phyloP scores from a whole-genome alignment of 345 rosid species.

The Acer yangbiense region DNA sequence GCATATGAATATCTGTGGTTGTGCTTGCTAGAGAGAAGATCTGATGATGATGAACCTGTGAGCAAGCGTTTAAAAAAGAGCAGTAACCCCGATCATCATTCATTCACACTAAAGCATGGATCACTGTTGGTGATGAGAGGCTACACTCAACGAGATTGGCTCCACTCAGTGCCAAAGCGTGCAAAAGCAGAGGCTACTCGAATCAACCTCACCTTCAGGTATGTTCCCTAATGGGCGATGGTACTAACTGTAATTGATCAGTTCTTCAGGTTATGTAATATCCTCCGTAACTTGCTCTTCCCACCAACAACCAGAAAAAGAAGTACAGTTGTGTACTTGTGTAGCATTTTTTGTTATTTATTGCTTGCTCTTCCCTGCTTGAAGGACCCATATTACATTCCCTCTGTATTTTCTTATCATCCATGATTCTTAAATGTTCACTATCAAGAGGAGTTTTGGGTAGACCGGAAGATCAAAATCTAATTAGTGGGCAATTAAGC shows the following conservation, averaged over 20 bases:
- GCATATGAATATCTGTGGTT: neutral
- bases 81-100: neutral
- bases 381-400: neutral
- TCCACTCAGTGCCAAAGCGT: constrained; percentile 87
- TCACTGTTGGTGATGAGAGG: constrained; percentile 86
- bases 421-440: neutral
- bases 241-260: neutral
- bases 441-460: neutral
- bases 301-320: neutral
- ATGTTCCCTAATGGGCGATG: neutral
- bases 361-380: too few relatives aligned
- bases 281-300: neutral
- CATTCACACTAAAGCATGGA: constrained; percentile 35
- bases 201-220: constrained; percentile 8
- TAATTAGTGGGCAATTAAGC: neutral
- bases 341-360: too few relatives aligned
- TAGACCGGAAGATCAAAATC: neutral
- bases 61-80: constrained; percentile 54
- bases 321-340: neutral
- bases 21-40: constrained; percentile 28
- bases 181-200: constrained; percentile 38
- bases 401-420: neutral
- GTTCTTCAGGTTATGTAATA: neutral
- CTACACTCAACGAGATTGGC: constrained; percentile 86
- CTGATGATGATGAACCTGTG: constrained; percentile 45